These are phyloP conservation scores for Fusarium sambucinum DNA, from an alignment of 2,329 filamentous ascomycete species.

Conservation along the genomic window DNA sequence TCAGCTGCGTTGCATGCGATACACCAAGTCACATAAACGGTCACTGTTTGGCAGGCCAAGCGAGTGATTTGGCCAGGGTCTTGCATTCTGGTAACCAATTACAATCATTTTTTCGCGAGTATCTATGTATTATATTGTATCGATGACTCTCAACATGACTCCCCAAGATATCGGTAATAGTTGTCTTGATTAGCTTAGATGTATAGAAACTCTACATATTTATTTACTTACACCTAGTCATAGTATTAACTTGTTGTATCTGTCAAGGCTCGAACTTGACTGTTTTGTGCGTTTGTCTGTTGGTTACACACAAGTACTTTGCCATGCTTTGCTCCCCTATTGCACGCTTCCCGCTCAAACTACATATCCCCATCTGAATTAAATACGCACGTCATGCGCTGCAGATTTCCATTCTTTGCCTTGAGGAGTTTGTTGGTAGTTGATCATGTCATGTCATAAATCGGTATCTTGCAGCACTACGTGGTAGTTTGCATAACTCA, in stretches of 20 bases:
- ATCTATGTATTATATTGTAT: not conserved
- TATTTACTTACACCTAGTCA: not conserved
- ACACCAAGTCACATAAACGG: constrained; percentile 11
- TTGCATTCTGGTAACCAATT: constrained; percentile 40
- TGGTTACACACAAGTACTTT: constrained; percentile 33
- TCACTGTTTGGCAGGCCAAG: constrained; percentile 46
- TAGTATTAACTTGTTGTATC: not conserved
- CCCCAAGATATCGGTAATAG: constrained; percentile 14
- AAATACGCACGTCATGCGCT: constrained; percentile 25
- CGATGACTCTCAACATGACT: not conserved
- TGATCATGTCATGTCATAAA: constrained; percentile 4
- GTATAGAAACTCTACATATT: not conserved
- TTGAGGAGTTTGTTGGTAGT: not conserved
- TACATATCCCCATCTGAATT: constrained; percentile 13
- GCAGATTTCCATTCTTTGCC: not conserved
- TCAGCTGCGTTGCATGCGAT: constrained; percentile 20
- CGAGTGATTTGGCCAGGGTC: constrained; percentile 38
- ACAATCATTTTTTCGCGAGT: constrained; percentile 33
- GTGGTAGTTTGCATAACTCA: not conserved
- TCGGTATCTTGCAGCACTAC: constrained; percentile 34
- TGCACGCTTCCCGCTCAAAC: constrained; percentile 1
- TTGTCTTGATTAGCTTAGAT: constrained; percentile 1
- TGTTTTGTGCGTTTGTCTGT: constrained; percentile 15
- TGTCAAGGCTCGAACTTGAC: not conserved
- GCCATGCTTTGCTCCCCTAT: constrained; percentile 16